These are phyloP conservation scores for Globisporangium spinosum DNA, from an alignment of 352 stramenopile species.

Conservation along the genomic window DNA sequence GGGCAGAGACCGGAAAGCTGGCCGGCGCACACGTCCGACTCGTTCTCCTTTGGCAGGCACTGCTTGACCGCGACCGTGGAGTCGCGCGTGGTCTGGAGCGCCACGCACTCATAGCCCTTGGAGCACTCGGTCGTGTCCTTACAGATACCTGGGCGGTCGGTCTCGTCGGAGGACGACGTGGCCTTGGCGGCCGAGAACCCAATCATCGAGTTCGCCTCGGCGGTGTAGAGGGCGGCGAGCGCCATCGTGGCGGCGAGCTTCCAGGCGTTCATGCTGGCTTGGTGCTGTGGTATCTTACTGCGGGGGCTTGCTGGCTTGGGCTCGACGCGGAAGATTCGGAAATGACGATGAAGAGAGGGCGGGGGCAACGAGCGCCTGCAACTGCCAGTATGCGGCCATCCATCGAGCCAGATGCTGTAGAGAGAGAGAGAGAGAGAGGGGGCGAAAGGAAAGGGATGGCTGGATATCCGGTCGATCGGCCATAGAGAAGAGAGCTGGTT, in stretches of 20 bases:
- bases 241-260: conserved; percentile 32
- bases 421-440: background rate
- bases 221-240: conserved; percentile 33
- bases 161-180: conserved; percentile 11
- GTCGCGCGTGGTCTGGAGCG: conserved; percentile 61
- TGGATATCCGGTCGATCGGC: background rate
- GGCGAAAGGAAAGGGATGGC: background rate
- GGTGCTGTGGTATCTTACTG: background rate
- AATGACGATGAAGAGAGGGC: conserved; percentile 13
- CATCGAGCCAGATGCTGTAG: background rate
- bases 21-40: conserved; percentile 59
- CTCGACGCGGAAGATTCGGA: conserved; percentile 16
- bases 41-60: conserved; percentile 58
- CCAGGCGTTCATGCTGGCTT: conserved; percentile 32
- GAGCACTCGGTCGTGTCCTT: conserved; percentile 55
- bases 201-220: conserved; percentile 9
- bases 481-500: conserved; percentile 6
- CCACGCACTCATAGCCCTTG: conserved; percentile 60
- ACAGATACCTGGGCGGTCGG: conserved; percentile 44
- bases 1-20: conserved; percentile 62
- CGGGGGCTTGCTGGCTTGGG: background rate
- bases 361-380: background rate
- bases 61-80: conserved; percentile 65
- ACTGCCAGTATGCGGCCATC: background rate
- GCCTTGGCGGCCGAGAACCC: conserved; percentile 15